Conservation (phyloP, 1,284 basidiomycete genomes). For the Apiotrichum akiyoshidainum region DNA sequence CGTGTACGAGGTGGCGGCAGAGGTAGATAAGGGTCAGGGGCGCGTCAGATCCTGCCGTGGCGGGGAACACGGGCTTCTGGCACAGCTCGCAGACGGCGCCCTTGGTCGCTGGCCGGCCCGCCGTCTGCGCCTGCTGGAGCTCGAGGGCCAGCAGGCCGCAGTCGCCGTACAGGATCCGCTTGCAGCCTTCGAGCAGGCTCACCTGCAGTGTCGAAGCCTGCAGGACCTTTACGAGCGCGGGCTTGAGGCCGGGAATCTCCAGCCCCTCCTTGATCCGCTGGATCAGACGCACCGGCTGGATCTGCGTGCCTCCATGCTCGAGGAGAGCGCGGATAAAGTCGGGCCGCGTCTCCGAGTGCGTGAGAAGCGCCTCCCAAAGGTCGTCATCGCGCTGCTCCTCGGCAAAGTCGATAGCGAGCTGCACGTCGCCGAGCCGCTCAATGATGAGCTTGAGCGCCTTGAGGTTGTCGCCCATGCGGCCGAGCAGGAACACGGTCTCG, state of each 20-base stretch:
- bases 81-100: conserved; percentile 67
- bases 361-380: conserved; percentile 93
- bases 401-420: conserved; percentile 94
- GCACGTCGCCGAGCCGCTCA: conserved; percentile 87
- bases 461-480: conserved; percentile 96
- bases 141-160: conserved; percentile 66
- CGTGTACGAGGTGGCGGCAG: conserved; percentile 81
- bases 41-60: conserved; percentile 18
- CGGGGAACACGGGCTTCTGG: conserved; percentile 59
- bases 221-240: conserved; percentile 91
- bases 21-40: conserved; percentile 63
- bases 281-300: conserved; percentile 91
- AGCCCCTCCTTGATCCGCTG: conserved; percentile 91
- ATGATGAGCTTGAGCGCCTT: conserved; percentile 92
- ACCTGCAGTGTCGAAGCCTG: conserved; percentile 89
- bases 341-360: conserved; percentile 92
- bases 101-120: conserved; percentile 68
- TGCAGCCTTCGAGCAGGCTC: conserved; percentile 83
- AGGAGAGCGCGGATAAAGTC: conserved; percentile 91
- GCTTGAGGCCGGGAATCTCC: conserved; percentile 90
- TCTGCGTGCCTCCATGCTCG: conserved; percentile 94
- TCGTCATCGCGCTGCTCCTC: conserved; percentile 97
- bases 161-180: conserved; percentile 78
- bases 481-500: conserved; percentile 97
- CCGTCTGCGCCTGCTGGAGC: conserved; percentile 70